phyloP scores from a whole-genome alignment of 768 basidiomycete genomes.

The Boletus reticulatus region DNA sequence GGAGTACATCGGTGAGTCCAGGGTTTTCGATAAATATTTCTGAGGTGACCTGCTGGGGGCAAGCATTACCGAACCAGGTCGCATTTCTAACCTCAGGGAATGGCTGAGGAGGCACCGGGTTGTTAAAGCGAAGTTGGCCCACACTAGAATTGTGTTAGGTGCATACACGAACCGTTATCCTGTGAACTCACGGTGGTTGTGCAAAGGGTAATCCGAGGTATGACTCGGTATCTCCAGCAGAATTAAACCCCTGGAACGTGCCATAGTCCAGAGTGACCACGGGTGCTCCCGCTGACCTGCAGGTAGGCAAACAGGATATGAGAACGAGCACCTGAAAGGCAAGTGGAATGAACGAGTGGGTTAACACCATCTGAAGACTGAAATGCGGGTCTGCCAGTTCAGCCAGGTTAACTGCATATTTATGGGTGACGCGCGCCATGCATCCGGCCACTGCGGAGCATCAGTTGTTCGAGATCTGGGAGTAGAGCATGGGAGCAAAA shows the following conservation, averaged over 20 bases:
- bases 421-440: background rate
- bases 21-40: background rate
- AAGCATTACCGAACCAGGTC: slow-evolving; percentile 31
- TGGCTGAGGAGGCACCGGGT: slow-evolving; percentile 4
- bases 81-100: background rate
- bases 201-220: slow-evolving; percentile 1
- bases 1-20: background rate
- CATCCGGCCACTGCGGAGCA: too few species aligned
- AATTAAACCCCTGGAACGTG: slow-evolving; percentile 3
- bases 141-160: background rate
- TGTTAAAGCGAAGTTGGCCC: slow-evolving; percentile 17
- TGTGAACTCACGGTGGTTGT: background rate
- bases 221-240: background rate
- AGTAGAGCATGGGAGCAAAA: too few species aligned
- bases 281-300: background rate
- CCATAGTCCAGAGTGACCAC: too few species aligned
- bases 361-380: background rate
- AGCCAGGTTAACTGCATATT: background rate
- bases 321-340: background rate
- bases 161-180: fast-evolving
- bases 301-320: background rate
- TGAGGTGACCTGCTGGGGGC: slow-evolving; percentile 34
- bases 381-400: too few species aligned
- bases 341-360: background rate
- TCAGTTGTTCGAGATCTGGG: too few species aligned